Evolutionary conservation across 148 eudicot species (phyloP).

Genomic region (Persicaria tinctoria): DNA sequence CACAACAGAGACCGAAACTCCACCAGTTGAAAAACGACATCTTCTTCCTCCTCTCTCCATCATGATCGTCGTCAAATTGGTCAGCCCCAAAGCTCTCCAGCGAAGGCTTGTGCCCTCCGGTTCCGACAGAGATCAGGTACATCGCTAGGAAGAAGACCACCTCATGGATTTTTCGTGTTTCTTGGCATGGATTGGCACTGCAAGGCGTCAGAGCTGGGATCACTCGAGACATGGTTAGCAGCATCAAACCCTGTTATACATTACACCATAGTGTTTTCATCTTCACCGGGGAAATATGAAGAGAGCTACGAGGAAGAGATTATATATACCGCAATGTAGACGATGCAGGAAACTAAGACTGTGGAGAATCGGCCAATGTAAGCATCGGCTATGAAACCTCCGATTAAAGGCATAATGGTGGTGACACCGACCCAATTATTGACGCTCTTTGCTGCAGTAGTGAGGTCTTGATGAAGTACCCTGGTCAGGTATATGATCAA

Average conservation of each 20-base stretch:
- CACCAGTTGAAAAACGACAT: slow-evolving; percentile 90
- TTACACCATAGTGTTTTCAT: neutral
- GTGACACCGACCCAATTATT: slow-evolving; percentile 72
- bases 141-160: slow-evolving; percentile 52
- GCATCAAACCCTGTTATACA: slow-evolving; percentile 29
- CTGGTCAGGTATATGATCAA: slow-evolving; percentile 64
- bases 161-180: slow-evolving; percentile 35
- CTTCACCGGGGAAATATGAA: too few relatives aligned
- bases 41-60: slow-evolving; percentile 46
- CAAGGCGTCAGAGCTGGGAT: slow-evolving; percentile 59
- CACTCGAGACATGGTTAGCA: slow-evolving; percentile 46
- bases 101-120: slow-evolving; percentile 78
- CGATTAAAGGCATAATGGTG: slow-evolving; percentile 64
- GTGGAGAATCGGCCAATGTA: slow-evolving; percentile 61
- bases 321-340: slow-evolving; percentile 39
- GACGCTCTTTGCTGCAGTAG: slow-evolving; percentile 62
- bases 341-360: slow-evolving; percentile 42
- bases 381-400: slow-evolving; percentile 80
- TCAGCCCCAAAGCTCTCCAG: slow-evolving; percentile 86
- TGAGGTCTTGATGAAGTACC: slow-evolving; percentile 67
- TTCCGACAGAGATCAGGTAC: slow-evolving; percentile 58
- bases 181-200: slow-evolving; percentile 26
- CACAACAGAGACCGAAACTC: slow-evolving; percentile 55
- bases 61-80: slow-evolving; percentile 66
- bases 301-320: neutral